Evolutionary conservation across 2,329 filamentous ascomycete genomes (phyloP), one percentile per base, ranked within the genome.

Genomic region (Thielaviopsis punctulata): DNA sequence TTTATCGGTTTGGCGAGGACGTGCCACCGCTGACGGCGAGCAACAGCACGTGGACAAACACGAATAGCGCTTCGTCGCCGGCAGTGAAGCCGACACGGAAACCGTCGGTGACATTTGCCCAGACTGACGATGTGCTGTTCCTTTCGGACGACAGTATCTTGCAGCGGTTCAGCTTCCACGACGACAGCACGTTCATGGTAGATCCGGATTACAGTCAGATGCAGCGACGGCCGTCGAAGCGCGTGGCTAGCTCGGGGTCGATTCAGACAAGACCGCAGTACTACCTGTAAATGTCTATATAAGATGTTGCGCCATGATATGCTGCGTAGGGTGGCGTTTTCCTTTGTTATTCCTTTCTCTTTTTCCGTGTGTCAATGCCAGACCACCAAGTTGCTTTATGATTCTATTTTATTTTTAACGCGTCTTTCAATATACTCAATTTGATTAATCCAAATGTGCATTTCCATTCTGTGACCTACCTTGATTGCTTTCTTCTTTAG

Each of bases 21-120:
- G 19, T 48, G 12, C 51, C 51, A 9, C 23, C 45, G 33, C 39
- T 52, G 45, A 52, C 51, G 15, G 19, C 45, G 8, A 52, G 51
- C 15, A 25, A 25, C 12, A 52, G 51, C 25, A 47, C 44, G 21
- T 54, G 52, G 48, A 54, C 52, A 8, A 45, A 54, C 4, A 49
- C 48, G 15, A 54, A 51, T 22, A 33, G 51, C 8, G n/a, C 24
- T 0, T 13, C 24, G 10, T 45, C 45, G 13, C 52, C 52, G 6
- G 33, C n/a, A 5, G 45, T 23, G 4, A 50, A 50, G 49, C 27
- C 50, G 2, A 25, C 21, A 13, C 25, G 53, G 7, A 55, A 55
- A 44, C 49, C 49, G 19, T 52, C 50, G 1, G 53, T 55, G n/a
- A 55, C 53, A 18, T 55, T 55, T 52, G 53, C 53, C 1, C 51